A percentile compares a stretch with the other conserved stretches of the same genome.
Conservation (phyloP, 768 basidiomycete species). For the Trametes maxima region DNA sequence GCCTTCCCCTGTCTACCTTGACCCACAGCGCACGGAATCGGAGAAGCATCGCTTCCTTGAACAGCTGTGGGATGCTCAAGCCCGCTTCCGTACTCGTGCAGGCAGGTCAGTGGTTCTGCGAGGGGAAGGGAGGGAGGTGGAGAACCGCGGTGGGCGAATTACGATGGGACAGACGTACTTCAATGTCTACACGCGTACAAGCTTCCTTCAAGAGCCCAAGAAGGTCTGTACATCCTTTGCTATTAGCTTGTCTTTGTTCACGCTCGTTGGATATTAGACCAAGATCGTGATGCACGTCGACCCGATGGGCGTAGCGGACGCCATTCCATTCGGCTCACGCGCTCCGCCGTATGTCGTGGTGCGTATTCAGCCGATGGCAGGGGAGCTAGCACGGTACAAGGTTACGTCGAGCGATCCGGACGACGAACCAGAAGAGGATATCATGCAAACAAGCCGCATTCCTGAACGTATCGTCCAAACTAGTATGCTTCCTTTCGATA, state of each 20-base stretch:
- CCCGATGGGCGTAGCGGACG: constrained; percentile 70
- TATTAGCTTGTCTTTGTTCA: not conserved
- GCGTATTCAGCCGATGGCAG: constrained; percentile 80
- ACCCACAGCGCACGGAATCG: constrained; percentile 60
- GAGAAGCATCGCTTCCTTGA: constrained; percentile 86
- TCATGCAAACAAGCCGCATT: constrained; percentile 77
- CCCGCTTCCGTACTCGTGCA: constrained; percentile 69
- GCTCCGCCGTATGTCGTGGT: constrained; percentile 79
- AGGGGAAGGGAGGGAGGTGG: constrained; percentile 76
- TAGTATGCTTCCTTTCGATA: constrained; percentile 46
- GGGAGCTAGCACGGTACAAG: constrained; percentile 77
- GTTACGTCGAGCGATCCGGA: constrained; percentile 74
- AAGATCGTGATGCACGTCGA: constrained; percentile 91
- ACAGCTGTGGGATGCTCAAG: constrained; percentile 89
- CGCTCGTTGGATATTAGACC: constrained; percentile 50
- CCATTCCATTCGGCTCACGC: constrained; percentile 72
- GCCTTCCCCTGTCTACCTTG: constrained; percentile 63
- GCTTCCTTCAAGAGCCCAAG: constrained; percentile 74
- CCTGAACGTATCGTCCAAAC: constrained; percentile 77
- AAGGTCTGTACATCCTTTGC: constrained; percentile 56
- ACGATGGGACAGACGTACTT: constrained; percentile 83
- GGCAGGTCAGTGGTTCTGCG: constrained; percentile 75
- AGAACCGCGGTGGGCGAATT: constrained; percentile 58
- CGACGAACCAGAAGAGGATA: constrained; percentile 80
- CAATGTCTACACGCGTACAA: constrained; percentile 84